Base-by-base conservation (phyloP, 495 filamentous ascomycete species). In the Mycothermus thermophilus region DNA sequence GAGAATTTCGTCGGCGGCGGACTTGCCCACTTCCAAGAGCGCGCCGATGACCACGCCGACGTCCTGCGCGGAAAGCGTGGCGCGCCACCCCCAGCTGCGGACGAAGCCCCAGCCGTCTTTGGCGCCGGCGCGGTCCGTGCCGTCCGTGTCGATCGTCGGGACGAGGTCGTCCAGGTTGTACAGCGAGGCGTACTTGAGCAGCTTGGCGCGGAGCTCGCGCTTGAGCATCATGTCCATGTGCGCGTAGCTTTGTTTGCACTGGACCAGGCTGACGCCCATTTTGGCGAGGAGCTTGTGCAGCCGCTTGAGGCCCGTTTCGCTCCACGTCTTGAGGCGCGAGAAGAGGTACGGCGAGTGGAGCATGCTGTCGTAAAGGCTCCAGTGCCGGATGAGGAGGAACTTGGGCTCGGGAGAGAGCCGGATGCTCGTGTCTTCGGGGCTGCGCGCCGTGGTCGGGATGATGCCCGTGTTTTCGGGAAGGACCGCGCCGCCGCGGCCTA, bases 141-240 rank as follows among this genome's bases (percentile, higher is more conserved):
- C 71, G 43, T 73, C 67, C 10, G 68, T 74, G 38, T 71, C 68
- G 31, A 69, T 69, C 7, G 60, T 57, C 3, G 87, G 88, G 3
- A 96, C 86, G 31, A 97, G 70, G 14, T 84, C 92, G 47, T 95
- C 85, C 8, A 97, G 67, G 19, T 87, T 85, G 55, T 95, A 96
- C 40, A 86, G 60, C 2, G 84, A 80, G 0, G 85, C 85, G 46
- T 93, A 94, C 41, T 83, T 86, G 24, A 93, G 67, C 2, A 97
- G 64, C 29, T 88, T 79, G 32, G 78, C 69, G n/a, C 87, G 76
- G 15, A 97, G 62, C 9, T 80, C 81, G 15, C 83, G 77, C 58
- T 97, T 97, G 24, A 97, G 61, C 49, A 90, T 77, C 81, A 96
- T 88, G 52, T 97, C 92, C 85, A 97, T 94, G 57, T 97, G 90